Percentiles rank a stretch among this genome's conserved stretches.
phyloP scores from a whole-genome alignment of 2,329 filamentous ascomycete species.

The Colletotrichum higginsianum region DNA sequence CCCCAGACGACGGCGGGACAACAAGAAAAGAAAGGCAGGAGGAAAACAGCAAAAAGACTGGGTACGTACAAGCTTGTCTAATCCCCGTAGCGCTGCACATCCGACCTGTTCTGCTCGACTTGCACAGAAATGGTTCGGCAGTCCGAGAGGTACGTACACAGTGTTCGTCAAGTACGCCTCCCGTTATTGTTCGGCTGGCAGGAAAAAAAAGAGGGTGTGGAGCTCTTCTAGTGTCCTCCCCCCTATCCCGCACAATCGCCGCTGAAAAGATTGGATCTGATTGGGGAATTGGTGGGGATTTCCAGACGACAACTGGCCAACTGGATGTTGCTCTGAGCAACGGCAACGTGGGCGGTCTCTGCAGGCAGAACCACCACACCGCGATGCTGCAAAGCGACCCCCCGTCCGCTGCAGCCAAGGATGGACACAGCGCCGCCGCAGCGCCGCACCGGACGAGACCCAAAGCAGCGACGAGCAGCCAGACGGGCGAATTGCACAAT shows the following conservation, averaged over 20 bases:
- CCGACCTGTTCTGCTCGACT: constrained; percentile 1
- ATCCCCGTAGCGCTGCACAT: background rate
- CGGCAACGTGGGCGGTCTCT: constrained; percentile 10
- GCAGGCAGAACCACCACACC: constrained; percentile 4
- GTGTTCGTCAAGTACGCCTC: background rate
- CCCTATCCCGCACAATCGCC: constrained; percentile 41
- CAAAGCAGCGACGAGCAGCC: constrained; percentile 7
- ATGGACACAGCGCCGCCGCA: background rate
- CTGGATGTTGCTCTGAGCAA: constrained; percentile 42
- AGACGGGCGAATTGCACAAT: background rate
- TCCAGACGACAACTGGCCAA: constrained; percentile 36
- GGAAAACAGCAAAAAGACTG: constrained; percentile 17
- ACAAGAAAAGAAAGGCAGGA: constrained; percentile 39
- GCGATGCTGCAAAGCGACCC: background rate
- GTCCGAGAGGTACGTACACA: constrained; percentile 4
- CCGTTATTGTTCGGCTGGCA: constrained; percentile 13
- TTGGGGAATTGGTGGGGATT: constrained; percentile 38
- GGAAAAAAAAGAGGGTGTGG: constrained; percentile 2
- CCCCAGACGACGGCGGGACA: constrained; percentile 42
- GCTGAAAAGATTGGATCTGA: constrained; percentile 37
- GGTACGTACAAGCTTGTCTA: constrained; percentile 21
- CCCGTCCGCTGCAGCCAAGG: constrained; percentile 6
- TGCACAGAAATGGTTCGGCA: constrained; percentile 3
- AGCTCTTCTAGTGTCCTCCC: background rate
- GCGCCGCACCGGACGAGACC: constrained; percentile 8